Evolutionary conservation across 1,139 yeast species (phyloP), one percentile per base, ranked within the genome.

Genomic region (Zygoascus meyerae): DNA sequence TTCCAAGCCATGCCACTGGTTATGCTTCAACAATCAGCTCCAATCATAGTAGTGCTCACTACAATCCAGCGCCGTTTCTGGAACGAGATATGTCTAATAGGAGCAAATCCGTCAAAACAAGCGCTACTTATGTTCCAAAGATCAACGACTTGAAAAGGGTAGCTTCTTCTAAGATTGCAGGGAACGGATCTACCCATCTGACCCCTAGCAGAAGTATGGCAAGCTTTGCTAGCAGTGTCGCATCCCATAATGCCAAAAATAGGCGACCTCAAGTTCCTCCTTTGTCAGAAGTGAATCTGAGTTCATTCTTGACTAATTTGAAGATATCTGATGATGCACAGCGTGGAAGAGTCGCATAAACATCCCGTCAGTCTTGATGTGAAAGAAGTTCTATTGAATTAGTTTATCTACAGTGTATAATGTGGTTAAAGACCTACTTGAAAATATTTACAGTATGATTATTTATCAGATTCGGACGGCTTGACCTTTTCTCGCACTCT

Each of bases 11-110:
- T 17, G 36, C 52, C 6, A 45, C 48, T 10, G 44, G 40, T 6
- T 43, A 49, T 14, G 36, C 52, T 10, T 45, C 48, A 5, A 48
- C 55, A 14, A 38, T 44, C 11, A 35, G 39, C 12, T 48, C 53
- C 36, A 46, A 42, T 17, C 45, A 47, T 3, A 44, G 47, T 12
- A 38, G 42, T 5, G 34, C 35, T 11, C 37, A 18, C 30, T 10
- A 29, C 16, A 31, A 43, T 35, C 40, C 43, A 11, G 37, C 32
- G 6, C 30, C 29, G 4, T 18, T n/a, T 17, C 7, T 12, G 15
- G 39, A 35, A 11, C 29, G 39, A 29, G 15, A 26, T 12, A 11
- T 17, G 2, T 32, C 34, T 10, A 34, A 10, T 21, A 26, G 39
- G 6, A 31, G 29, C 12, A 16, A 10, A 17, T 18, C 37, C 2